Evolutionary conservation across 306 rosid genomes (phyloP).

Genomic region (Ziziphus jujuba): DNA sequence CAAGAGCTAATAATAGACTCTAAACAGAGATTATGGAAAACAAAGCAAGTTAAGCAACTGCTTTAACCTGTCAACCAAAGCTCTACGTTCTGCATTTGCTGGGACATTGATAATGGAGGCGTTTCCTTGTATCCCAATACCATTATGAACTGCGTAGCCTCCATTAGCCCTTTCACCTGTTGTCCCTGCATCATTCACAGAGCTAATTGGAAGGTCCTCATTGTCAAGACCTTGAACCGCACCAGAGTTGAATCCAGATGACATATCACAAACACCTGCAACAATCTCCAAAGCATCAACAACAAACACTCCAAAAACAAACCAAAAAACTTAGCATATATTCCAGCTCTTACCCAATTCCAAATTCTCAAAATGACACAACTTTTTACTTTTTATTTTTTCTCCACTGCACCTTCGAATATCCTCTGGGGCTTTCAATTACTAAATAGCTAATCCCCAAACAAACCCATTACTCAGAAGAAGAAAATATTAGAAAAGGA

Average conservation of each 20-base stretch:
- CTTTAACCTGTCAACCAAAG: conserved; percentile 55
- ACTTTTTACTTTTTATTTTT: background rate
- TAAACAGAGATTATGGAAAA: background rate
- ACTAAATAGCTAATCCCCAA: background rate
- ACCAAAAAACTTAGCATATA: background rate
- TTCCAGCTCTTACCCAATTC: background rate
- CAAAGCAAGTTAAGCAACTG: too few species aligned
- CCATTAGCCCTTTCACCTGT: conserved; percentile 8
- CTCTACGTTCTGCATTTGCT: conserved; percentile 54
- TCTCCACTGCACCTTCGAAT: background rate
- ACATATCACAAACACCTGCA: conserved; percentile 45
- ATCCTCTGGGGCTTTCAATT: background rate
- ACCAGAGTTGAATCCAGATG: conserved; percentile 53
- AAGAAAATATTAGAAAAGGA: background rate
- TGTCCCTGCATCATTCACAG: conserved; percentile 26
- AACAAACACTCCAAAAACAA: background rate
- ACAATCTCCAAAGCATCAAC: background rate
- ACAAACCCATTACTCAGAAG: too few species aligned
- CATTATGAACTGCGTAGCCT: conserved; percentile 19
- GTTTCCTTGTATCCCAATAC: conserved; percentile 40
- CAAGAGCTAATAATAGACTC: background rate
- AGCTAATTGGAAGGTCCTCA: conserved; percentile 47
- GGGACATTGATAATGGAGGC: conserved; percentile 31
- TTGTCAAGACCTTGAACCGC: conserved; percentile 34
- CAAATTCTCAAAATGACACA: background rate